phyloP scores from a whole-genome alignment of 1,139 yeast species.

The Waltiozyma sp. region DNA sequence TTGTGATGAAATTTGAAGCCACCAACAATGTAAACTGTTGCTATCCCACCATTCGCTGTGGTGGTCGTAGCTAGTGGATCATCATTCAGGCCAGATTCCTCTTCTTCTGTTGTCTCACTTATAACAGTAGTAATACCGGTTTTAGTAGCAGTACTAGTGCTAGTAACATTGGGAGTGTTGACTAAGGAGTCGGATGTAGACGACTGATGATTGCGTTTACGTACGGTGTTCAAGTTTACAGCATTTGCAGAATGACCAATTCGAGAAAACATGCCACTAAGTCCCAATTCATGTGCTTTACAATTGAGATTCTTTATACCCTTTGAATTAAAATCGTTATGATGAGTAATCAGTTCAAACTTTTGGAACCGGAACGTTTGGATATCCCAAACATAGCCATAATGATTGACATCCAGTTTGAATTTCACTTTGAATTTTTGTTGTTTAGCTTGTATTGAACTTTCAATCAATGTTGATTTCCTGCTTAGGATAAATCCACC shows the following conservation, averaged over 20 bases:
- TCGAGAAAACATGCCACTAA: neutral
- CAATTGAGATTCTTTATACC: too few species aligned
- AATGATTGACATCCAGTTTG: neutral
- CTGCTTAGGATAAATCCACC: neutral
- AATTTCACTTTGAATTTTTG: neutral
- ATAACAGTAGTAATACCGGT: too few species aligned
- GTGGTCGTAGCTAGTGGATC: neutral
- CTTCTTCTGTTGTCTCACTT: too few species aligned
- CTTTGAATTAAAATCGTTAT: neutral
- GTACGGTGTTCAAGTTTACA: neutral
- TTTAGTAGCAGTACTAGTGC: too few species aligned
- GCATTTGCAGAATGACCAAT: neutral
- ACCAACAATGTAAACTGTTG: neutral
- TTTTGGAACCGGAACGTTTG: neutral
- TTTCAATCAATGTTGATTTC: neutral
- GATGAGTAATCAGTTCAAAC: neutral
- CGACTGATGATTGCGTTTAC: too few species aligned
- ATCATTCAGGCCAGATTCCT: too few species aligned
- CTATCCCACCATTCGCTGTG: neutral
- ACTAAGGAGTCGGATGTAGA: too few species aligned
- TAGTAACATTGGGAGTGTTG: too few species aligned
- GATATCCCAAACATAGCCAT: neutral
- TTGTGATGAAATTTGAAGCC: neutral
- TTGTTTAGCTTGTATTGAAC: too few species aligned
- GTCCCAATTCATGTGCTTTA: neutral